phyloP scores from a whole-genome alignment of 805 yeast species.

The Hemisphaericaspora nanyangensis region DNA sequence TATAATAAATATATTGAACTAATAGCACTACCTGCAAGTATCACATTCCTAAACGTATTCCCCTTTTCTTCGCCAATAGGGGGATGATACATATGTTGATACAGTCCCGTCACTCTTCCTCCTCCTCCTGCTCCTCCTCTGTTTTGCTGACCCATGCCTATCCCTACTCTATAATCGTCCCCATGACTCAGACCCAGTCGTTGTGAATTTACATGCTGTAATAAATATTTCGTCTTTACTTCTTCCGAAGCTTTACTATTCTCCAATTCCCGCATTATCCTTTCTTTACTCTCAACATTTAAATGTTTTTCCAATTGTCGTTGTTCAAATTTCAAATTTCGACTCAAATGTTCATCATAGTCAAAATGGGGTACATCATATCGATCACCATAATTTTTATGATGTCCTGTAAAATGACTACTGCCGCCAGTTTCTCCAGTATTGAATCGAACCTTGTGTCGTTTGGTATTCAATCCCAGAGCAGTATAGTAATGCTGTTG shows the following conservation, averaged over 20 bases:
- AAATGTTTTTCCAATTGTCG: constrained; percentile 31
- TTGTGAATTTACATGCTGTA: constrained; percentile 28
- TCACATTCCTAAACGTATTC: constrained; percentile 15
- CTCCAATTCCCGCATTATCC: constrained; percentile 27
- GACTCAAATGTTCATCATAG: constrained; percentile 48
- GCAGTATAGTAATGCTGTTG: neutral
- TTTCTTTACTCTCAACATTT: constrained; percentile 27
- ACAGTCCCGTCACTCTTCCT: too few relatives aligned
- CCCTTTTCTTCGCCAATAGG: constrained; percentile 20
- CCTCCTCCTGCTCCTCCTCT: too few relatives aligned
- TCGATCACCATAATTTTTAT: constrained; percentile 38
- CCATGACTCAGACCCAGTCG: constrained; percentile 6
- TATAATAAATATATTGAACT: constrained; percentile 27
- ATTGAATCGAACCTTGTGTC: constrained; percentile 24
- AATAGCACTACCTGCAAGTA: constrained; percentile 30
- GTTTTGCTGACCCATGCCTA: constrained; percentile 11
- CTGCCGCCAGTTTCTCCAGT: constrained; percentile 9
- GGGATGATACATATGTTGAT: constrained; percentile 31
- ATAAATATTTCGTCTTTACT: constrained; percentile 37
- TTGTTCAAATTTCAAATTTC: constrained; percentile 49
- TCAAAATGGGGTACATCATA: constrained; percentile 62
- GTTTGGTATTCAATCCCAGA: constrained; percentile 28
- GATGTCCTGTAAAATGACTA: constrained; percentile 30
- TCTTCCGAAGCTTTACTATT: constrained; percentile 32
- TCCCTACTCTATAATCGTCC: neutral